phyloP scores from a whole-genome alignment of 257 asterid genomes.

The Prunella vulgaris region DNA sequence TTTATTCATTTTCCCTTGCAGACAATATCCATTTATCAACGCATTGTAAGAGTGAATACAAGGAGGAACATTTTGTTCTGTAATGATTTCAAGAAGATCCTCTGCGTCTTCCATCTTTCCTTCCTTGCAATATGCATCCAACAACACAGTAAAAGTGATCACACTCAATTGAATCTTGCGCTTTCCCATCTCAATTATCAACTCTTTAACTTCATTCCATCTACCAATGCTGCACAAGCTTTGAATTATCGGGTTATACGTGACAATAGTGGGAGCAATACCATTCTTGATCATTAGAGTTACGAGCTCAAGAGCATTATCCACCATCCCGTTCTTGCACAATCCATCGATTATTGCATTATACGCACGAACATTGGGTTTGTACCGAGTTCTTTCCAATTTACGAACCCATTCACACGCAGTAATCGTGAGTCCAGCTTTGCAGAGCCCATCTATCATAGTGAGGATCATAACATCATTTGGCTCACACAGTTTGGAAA shows the following conservation, averaged over 20 bases:
- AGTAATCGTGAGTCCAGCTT: background rate
- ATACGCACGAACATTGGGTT: background rate
- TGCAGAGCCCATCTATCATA: slow-evolving; percentile 20
- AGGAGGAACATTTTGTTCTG: background rate
- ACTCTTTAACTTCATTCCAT: slow-evolving; percentile 15
- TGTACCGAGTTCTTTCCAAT: slow-evolving; percentile 8
- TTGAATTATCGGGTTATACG: slow-evolving; percentile 12
- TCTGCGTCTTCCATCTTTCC: slow-evolving; percentile 13
- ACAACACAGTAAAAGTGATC: slow-evolving; percentile 6
- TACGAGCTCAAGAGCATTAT: slow-evolving; percentile 13
- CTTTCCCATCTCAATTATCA: background rate
- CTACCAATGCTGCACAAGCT: slow-evolving; percentile 22
- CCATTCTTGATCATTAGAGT: slow-evolving; percentile 10
- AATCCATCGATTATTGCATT: slow-evolving; percentile 7
- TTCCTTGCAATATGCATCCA: slow-evolving; percentile 21
- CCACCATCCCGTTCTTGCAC: slow-evolving; percentile 18
- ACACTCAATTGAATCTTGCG: background rate
- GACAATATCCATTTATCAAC: slow-evolving; percentile 23
- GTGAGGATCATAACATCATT: background rate
- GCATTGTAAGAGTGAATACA: slow-evolving; percentile 1
- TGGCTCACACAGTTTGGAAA: background rate
- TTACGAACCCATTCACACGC: slow-evolving; percentile 13
- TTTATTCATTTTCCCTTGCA: slow-evolving; percentile 22
- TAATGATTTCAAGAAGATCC: slow-evolving; percentile 2
- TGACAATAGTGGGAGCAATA: background rate